Conservation (phyloP, 208 protist species). For the Dictyostelium gargantuum region DNA sequence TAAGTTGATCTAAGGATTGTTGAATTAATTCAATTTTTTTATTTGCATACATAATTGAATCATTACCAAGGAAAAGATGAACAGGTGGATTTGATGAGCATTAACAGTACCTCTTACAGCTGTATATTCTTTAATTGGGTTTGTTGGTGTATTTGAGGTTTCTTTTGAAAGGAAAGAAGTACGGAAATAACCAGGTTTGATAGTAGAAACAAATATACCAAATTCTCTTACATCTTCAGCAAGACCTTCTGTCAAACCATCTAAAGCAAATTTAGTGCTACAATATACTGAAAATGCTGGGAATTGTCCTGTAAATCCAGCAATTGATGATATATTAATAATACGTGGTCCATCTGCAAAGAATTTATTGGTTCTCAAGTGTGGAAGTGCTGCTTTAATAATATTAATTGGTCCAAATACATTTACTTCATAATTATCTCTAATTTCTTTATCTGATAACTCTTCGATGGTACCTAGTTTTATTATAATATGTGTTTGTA, state of each 20-base stretch:
- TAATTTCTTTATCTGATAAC: background rate
- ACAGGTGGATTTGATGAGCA: background rate
- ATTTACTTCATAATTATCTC: slow-evolving; percentile 6
- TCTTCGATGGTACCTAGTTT: slow-evolving; percentile 14
- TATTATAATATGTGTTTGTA: too few species aligned
- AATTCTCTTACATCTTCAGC: background rate
- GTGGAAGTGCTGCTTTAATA: background rate
- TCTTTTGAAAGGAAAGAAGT: background rate
- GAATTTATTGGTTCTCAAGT: background rate
- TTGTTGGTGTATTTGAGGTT: background rate
- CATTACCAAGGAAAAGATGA: background rate
- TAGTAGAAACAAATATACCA: background rate
- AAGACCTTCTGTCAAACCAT: background rate
- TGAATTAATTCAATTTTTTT: background rate
- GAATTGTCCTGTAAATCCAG: background rate
- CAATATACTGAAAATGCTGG: background rate
- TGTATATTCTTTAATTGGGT: background rate
- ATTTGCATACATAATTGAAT: background rate
- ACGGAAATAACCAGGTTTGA: slow-evolving; percentile 5
- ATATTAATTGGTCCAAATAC: background rate
- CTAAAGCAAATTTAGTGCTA: slow-evolving; percentile 1
- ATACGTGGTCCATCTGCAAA: background rate
- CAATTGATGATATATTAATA: background rate
- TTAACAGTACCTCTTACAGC: background rate
- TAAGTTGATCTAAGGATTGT: background rate